Percentiles rank a stretch among this genome's conserved stretches.
Conservation (phyloP, 306 rosid genomes). For the Ormosia semicastrata region DNA sequence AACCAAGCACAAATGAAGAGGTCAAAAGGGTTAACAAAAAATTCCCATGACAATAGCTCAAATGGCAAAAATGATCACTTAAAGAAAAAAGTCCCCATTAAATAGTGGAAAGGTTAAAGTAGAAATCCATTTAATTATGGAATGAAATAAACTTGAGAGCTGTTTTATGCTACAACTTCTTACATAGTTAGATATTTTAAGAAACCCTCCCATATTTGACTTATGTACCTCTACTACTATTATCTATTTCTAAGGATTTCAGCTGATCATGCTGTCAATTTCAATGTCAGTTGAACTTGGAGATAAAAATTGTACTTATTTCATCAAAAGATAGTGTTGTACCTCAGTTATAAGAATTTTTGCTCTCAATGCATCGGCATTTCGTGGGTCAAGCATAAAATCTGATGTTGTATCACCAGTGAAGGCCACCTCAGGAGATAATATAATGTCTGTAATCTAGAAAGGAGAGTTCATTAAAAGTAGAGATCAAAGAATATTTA, state of each 20-base stretch:
- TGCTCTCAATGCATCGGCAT: constrained; percentile 96
- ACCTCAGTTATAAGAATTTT: constrained; percentile 99
- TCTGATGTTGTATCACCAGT: constrained; percentile 90
- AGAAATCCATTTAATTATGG: not conserved
- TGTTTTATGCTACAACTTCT: not conserved
- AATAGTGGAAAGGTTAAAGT: not conserved
- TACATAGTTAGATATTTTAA: not conserved
- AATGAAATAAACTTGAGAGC: not conserved
- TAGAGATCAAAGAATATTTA: not conserved
- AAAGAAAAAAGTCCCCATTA: not conserved
- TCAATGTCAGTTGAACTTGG: not conserved
- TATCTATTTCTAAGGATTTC: not conserved
- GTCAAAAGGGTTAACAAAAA: not conserved
- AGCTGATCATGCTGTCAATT: not conserved
- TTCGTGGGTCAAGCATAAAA: constrained; percentile 86
- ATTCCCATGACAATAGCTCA: not conserved
- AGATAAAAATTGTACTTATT: not conserved
- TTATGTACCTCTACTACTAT: not conserved
- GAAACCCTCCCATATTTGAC: not conserved
- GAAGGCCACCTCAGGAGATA: constrained; percentile 98
- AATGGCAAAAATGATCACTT: not conserved
- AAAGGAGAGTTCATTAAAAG: constrained; percentile 34
- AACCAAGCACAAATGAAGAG: not conserved
- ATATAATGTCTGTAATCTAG: constrained; percentile 79
- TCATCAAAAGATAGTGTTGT: not conserved